Evolutionary conservation across 2,329 filamentous ascomycete species (phyloP).

Genomic region (Penicillium sp.): DNA sequence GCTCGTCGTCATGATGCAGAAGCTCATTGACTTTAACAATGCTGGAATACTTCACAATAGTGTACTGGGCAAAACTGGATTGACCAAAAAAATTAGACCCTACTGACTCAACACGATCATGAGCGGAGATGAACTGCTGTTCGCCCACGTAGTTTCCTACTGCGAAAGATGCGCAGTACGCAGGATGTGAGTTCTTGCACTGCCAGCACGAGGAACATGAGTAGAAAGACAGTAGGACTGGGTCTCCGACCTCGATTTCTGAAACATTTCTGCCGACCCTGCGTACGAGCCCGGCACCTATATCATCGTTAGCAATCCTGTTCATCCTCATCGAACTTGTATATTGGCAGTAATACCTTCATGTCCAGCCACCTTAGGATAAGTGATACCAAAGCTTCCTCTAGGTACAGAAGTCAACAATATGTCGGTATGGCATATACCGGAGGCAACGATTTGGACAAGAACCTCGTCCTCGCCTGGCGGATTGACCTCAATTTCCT

Average conservation of each 20-base stretch:
- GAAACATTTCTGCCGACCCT: not conserved
- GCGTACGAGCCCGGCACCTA: not conserved
- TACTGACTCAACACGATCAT: not conserved
- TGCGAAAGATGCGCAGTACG: not conserved
- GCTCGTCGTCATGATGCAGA: not conserved
- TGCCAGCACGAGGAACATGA: not conserved
- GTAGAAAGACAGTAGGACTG: not conserved
- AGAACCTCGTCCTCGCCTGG: too few species aligned
- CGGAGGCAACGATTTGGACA: too few species aligned
- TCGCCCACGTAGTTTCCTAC: not conserved
- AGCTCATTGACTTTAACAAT: not conserved
- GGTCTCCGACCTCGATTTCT: not conserved
- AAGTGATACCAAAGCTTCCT: not conserved
- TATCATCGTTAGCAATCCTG: not conserved
- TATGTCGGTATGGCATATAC: too few species aligned
- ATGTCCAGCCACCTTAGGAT: not conserved
- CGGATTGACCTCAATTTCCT: too few species aligned
- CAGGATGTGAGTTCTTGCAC: not conserved
- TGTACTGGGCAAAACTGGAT: not conserved
- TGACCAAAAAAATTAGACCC: not conserved
- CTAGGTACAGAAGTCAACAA: too few species aligned
- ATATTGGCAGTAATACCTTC: not conserved
- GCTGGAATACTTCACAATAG: not conserved
- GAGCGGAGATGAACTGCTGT: not conserved
- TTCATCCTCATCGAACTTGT: not conserved